Conservation (phyloP, 768 basidiomycete species). For the Ephemerocybe angulata region DNA sequence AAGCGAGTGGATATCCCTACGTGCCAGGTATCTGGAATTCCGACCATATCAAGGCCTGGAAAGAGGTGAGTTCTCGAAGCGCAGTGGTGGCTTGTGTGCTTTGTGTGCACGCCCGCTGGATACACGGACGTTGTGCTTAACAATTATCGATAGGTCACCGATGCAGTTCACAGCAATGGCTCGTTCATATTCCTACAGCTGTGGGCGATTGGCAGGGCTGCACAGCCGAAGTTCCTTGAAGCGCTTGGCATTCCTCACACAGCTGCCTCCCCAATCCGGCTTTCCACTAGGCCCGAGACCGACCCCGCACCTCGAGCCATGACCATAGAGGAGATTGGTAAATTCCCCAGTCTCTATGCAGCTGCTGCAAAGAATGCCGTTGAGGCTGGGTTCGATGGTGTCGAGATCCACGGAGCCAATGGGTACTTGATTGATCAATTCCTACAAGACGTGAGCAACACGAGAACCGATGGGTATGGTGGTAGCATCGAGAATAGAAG, state of each 20-base stretch:
- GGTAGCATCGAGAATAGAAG: conserved; percentile 60
- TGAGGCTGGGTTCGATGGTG: conserved; percentile 62
- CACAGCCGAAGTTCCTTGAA: conserved; percentile 30
- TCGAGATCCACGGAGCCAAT: conserved; percentile 43
- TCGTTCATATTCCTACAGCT: conserved; percentile 43
- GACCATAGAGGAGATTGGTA: conserved; percentile 44
- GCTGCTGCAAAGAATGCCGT: conserved; percentile 56
- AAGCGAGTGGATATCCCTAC: conserved; percentile 46
- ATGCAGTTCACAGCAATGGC: conserved; percentile 41
- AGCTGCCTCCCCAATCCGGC: conserved; percentile 26
- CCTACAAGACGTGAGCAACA: conserved; percentile 52
- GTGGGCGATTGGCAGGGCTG: conserved; percentile 39
- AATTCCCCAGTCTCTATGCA: conserved; percentile 48
- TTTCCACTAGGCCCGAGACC: conserved; percentile 12
- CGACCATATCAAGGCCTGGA: conserved; percentile 59
- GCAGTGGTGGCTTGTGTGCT: no score
- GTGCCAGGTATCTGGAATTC: conserved; percentile 65
- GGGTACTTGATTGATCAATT: conserved; percentile 60
- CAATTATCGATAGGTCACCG: conserved; percentile 27
- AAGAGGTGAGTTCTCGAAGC: conserved; percentile 33
- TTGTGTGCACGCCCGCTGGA: not conserved
- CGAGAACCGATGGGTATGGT: conserved; percentile 63
- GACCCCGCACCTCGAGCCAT: conserved; percentile 36
- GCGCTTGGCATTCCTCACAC: conserved; percentile 29
- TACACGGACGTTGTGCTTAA: not conserved